These are phyloP conservation scores for Leccinellum luteum DNA, from an alignment of 768 basidiomycete species.

Conservation along the genomic window DNA sequence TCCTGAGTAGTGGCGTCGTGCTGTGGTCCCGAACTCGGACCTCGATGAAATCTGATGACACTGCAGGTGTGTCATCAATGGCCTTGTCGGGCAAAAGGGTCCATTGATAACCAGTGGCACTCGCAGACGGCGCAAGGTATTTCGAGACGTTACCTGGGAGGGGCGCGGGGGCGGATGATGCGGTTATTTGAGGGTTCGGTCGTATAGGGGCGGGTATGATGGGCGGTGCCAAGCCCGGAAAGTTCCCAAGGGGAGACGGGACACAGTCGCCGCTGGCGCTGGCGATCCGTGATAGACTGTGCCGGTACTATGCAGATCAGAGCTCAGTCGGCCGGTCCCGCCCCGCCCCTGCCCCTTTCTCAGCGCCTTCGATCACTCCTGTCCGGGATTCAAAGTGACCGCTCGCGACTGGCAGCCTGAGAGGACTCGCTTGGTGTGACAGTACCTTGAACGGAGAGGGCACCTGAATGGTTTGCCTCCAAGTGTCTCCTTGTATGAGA, in stretches of 20 bases:
- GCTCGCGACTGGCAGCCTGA: neutral
- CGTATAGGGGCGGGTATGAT: conserved; percentile 8
- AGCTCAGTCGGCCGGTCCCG: neutral
- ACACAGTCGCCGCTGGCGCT: neutral
- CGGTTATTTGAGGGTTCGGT: neutral
- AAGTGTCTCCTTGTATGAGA: neutral
- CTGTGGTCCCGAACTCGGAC: neutral
- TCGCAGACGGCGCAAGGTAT: conserved; percentile 1
- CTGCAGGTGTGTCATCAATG: neutral
- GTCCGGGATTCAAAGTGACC: neutral
- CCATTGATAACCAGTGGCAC: neutral
- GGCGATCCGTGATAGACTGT: neutral
- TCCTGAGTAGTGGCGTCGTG: neutral
- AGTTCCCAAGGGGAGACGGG: neutral
- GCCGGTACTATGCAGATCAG: neutral
- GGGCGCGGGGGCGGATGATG: neutral
- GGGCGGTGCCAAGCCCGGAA: neutral
- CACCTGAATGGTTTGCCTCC: conserved; percentile 3
- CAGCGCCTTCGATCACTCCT: neutral
- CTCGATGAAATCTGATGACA: neutral
- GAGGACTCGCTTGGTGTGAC: too few species aligned
- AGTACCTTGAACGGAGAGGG: neutral
- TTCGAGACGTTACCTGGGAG: neutral
- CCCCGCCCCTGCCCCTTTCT: neutral
- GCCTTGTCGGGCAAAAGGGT: neutral